Base-by-base conservation (phyloP, 2,329 filamentous ascomycete genomes). In the Stemphylium beticola region DNA sequence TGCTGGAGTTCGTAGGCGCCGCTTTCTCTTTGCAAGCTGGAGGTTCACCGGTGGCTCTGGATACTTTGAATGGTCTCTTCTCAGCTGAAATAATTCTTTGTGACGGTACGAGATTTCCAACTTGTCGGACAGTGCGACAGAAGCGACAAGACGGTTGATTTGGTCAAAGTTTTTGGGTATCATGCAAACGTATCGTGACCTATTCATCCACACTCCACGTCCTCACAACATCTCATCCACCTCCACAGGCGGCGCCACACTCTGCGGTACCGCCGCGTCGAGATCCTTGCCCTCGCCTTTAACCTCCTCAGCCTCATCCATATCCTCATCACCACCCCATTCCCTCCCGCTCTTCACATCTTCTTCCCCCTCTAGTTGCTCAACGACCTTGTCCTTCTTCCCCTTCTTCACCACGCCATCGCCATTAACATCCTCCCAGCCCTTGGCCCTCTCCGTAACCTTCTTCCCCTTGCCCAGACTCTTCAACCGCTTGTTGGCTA, bases 401-500 rank as follows among this genome's bases (percentile, higher is more conserved):
- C 52, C 69, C 47, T 51, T 64, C 38, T 49, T 58, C 44, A 54
- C 63, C 18, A 11, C 41, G 20, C 54, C 61, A 31, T 66, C 66
- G 2, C 53, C 67, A 56, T 77, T 77, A 11, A 76, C 54, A 4
- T 74, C 67, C 20, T 76, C 74, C 75, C 75, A 77, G 4, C 70
- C 64, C 64, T 76, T 77, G 10, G 76, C 76, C 59, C 83, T 75
- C 48, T 78, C 78, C 57, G 80, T 79, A 33, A 85, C 76, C 34
- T 66, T 76, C 66, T 79, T 82, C 31, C 74, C 79, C 54, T 78
- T 80, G 9, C 69, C 73, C 39, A 81, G 60, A 60, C 83, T 85
- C 64, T 82, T 83, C 17, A 77, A 74, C 29, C 83, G 75, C 69
- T 87, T 87, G 37, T 78, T 79, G 70, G 85, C 82, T 37, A 82